Conservation (phyloP, 2,329 filamentous ascomycete genomes). For the Diaporthe sp. region DNA sequence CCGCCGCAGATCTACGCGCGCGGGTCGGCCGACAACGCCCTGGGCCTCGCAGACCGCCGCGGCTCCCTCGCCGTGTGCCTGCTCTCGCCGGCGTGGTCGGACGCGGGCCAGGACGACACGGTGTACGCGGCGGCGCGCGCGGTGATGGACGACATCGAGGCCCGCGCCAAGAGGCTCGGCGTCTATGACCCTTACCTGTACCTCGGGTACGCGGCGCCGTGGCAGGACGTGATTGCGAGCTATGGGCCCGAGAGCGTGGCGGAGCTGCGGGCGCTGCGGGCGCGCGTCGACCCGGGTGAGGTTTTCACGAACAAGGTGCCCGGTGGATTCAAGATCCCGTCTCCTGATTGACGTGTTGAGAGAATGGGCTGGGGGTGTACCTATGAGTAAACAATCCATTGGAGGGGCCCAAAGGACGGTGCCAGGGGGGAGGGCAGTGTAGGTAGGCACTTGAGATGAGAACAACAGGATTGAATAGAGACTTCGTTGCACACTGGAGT, state of each 20-base stretch:
- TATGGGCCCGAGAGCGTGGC: constrained; percentile 37
- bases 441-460: too few species aligned
- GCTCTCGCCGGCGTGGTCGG: neutral
- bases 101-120: neutral
- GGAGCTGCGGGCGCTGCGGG: constrained; percentile 32
- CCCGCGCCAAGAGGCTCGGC: constrained; percentile 33
- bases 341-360: neutral
- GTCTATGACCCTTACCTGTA: constrained; percentile 38
- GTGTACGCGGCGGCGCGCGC: constrained; percentile 13
- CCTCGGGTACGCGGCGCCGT: constrained; percentile 38
- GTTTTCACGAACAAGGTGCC: constrained; percentile 36
- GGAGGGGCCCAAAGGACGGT: too few species aligned
- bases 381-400: too few species aligned
- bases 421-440: too few species aligned
- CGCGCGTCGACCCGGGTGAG: constrained; percentile 32
- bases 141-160: neutral
- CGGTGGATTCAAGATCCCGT: constrained; percentile 37
- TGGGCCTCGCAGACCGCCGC: neutral
- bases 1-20: constrained; percentile 36
- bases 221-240: constrained; percentile 38
- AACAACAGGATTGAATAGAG: too few species aligned
- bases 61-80: constrained; percentile 1
- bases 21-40: constrained; percentile 19
- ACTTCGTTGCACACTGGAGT: too few species aligned
- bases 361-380: too few species aligned